A percentile compares a stretch with the other conserved stretches of the same genome.
Conservation (phyloP, 495 filamentous ascomycete species). For the Lophiotrema nucula region DNA sequence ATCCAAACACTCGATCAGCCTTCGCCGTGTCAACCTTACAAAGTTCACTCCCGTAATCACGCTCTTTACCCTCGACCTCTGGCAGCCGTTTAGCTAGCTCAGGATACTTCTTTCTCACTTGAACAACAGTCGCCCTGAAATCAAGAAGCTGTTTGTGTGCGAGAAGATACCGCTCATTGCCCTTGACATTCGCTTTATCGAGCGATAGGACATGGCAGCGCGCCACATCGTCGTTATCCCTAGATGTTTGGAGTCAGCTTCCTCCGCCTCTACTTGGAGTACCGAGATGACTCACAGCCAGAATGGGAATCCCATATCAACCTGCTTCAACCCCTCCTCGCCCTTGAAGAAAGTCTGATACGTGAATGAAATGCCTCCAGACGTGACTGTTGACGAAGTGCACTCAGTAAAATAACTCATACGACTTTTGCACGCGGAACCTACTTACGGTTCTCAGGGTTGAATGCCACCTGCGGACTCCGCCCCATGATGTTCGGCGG, state of each 20-base stretch:
- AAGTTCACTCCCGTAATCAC: background rate
- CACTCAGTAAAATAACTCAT: no score
- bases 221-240: conserved; percentile 23
- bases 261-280: background rate
- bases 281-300: background rate
- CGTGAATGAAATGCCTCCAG: no score
- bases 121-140: background rate
- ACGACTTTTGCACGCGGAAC: no score
- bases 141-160: background rate
- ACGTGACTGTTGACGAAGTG: no score
- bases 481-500: conserved; percentile 7
- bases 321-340: no score
- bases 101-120: background rate
- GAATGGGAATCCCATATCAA: no score
- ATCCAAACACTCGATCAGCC: conserved; percentile 24
- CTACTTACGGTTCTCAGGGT: no score
- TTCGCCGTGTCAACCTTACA: conserved; percentile 10
- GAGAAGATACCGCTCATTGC: conserved; percentile 18
- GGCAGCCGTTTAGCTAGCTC: conserved; percentile 1
- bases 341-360: no score
- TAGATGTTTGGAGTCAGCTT: background rate
- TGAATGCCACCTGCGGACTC: conserved; percentile 5
- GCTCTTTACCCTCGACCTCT: background rate
- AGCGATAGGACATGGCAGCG: conserved; percentile 6
- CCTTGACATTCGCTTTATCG: background rate